Evolutionary conservation across 2,329 filamentous ascomycete species (phyloP).

Genomic region (Trichoderma sp.): DNA sequence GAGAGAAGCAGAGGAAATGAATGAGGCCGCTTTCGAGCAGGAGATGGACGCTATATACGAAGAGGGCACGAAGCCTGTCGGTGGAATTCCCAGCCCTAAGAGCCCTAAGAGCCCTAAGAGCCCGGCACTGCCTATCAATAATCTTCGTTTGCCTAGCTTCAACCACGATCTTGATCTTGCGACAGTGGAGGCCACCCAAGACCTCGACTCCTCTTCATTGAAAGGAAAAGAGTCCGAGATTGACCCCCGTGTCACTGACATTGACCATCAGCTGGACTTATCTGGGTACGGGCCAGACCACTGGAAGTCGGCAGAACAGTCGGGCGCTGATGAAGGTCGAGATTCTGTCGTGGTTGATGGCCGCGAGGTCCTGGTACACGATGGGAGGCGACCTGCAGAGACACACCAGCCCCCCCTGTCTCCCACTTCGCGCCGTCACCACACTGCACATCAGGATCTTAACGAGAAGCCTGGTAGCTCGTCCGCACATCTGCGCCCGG

Average conservation of each 20-base stretch:
- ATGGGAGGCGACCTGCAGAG: slow-evolving; percentile 56
- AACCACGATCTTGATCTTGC: slow-evolving; percentile 59
- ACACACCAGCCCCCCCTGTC: slow-evolving; percentile 32
- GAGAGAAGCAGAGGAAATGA: slow-evolving; percentile 62
- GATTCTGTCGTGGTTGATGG: slow-evolving; percentile 68
- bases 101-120: slow-evolving; percentile 44
- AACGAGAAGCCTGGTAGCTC: slow-evolving; percentile 45
- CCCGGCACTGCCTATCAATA: slow-evolving; percentile 36
- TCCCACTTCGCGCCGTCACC: slow-evolving; percentile 24
- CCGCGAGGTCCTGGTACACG: slow-evolving; percentile 68
- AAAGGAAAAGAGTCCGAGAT: slow-evolving; percentile 25
- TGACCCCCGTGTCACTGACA: slow-evolving; percentile 45
- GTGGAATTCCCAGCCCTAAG: slow-evolving; percentile 29
- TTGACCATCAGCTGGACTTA: slow-evolving; percentile 69
- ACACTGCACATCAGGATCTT: slow-evolving; percentile 33
- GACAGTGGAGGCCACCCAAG: slow-evolving; percentile 49
- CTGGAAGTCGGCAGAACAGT: slow-evolving; percentile 63
- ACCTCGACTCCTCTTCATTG: slow-evolving; percentile 19
- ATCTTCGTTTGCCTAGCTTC: slow-evolving; percentile 52
- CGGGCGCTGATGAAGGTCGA: slow-evolving; percentile 60
- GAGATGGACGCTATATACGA: slow-evolving; percentile 63
- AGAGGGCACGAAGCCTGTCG: slow-evolving; percentile 39
- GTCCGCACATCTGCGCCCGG: slow-evolving; percentile 49
- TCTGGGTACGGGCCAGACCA: slow-evolving; percentile 74
- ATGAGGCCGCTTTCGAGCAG: slow-evolving; percentile 53